Percentiles rank a stretch among this genome's conserved stretches.
phyloP scores from a whole-genome alignment of 495 filamentous ascomycete genomes.

The Trichoderma virens region DNA sequence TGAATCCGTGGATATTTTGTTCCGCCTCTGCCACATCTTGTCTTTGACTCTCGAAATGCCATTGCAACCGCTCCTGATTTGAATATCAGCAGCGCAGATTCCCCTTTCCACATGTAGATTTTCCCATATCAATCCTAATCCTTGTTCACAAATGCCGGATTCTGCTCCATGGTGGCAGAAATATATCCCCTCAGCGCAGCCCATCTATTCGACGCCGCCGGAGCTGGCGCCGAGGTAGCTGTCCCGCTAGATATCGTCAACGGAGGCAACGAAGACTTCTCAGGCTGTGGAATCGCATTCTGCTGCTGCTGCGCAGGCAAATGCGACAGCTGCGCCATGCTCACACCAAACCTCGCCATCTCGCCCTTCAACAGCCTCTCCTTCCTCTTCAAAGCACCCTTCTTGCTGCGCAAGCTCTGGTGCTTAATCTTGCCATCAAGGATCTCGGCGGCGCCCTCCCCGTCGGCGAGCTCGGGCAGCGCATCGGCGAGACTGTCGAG shows the following conservation, averaged over 20 bases:
- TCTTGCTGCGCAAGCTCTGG: slow-evolving; percentile 61
- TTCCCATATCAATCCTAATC: background rate
- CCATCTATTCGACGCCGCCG: slow-evolving; percentile 51
- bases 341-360: slow-evolving; percentile 72
- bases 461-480: slow-evolving; percentile 51
- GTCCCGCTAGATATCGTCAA: background rate
- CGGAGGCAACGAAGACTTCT: background rate
- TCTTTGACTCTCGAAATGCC: too few relatives aligned
- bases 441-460: slow-evolving; percentile 26
- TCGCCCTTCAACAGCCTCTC: slow-evolving; percentile 70
- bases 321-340: slow-evolving; percentile 60
- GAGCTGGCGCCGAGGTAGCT: slow-evolving; percentile 16
- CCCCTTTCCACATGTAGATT: too few relatives aligned
- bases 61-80: too few relatives aligned
- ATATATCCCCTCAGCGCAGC: slow-evolving; percentile 63
- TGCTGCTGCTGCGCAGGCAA: slow-evolving; percentile 26
- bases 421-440: slow-evolving; percentile 49
- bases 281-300: background rate
- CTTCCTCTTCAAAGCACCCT: slow-evolving; percentile 76
- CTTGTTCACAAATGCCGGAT: slow-evolving; percentile 48
- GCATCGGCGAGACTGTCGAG: slow-evolving; percentile 72
- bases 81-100: too few relatives aligned
- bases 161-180: slow-evolving; percentile 65
- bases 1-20: too few relatives aligned
- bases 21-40: too few relatives aligned